Base-by-base conservation (phyloP, 164 flowering plant genomes). In the Warburgia ugandensis region DNA sequence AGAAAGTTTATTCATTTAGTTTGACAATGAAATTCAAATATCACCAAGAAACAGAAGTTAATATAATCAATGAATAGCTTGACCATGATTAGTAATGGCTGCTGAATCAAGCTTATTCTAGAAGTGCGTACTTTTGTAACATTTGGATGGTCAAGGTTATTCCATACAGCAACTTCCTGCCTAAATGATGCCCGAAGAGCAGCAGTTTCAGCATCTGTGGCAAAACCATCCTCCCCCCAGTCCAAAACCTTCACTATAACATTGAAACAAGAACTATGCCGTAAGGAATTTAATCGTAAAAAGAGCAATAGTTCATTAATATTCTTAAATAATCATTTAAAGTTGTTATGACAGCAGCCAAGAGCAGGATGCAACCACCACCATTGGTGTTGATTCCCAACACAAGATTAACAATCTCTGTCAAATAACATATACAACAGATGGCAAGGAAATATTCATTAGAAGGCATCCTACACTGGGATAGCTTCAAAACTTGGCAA, bases 81-180 rank as follows among this genome's bases (percentile, higher is more conserved):
- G 20, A 39, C 7, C 3, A 16, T n/a, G 16, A 22, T 16, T n/a
- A 39, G 20, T 2, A 39, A 16, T 39, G 16, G 20, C 43, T 14
- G 5, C 4, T 2, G 17, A 37, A 37, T 1, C 4, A 16, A 37
- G 16, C 41, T 20, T 37, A 3, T 37, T 20, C 17, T 12, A 13
- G n/a, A 37, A 37, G n/a, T 37, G 17, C 4, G 6, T 61, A 87
- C 98, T 79, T 81, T 84, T 28, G 98, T 84, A 45, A 91, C 94
- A 70, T 91, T 91, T 22, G 88, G 90, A 70, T 91, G 94, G 70
- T 91, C 86, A 67, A 91, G 98, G 63, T 85, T 87, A 47, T 87
- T 86, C 96, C 98, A 91, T 30, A 91, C 96, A 61, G 92, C 90
- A 67, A 87, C 95, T 66, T 91, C 98, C 69, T 83, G 87, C 48